phyloP scores from a whole-genome alignment of 2,329 filamentous ascomycete species.

The Penicillium sumatraense region DNA sequence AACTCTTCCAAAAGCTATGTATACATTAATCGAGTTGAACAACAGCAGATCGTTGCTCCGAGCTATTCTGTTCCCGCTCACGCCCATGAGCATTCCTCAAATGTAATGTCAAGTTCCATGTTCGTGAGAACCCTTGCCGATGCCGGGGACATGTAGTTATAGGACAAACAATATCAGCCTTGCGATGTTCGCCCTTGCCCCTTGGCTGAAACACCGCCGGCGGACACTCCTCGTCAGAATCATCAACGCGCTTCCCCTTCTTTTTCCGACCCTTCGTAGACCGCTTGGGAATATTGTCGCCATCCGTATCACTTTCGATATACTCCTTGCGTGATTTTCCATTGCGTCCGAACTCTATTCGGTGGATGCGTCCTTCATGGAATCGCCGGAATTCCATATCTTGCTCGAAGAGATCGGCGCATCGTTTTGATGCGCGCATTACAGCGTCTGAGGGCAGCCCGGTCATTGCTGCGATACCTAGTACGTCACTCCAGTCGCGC shows the following conservation, averaged over 20 bases:
- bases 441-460: constrained; percentile 71
- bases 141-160: constrained; percentile 34
- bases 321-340: neutral
- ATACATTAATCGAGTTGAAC: constrained; percentile 12
- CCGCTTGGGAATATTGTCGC: constrained; percentile 18
- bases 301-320: constrained; percentile 37
- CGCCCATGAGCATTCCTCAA: constrained; percentile 36
- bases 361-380: constrained; percentile 41
- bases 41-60: neutral
- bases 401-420: constrained; percentile 74
- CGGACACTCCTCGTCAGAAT: neutral
- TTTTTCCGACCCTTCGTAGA: neutral
- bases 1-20: no score
- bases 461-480: constrained; percentile 75
- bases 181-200: constrained; percentile 34
- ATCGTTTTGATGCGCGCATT: constrained; percentile 72
- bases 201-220: constrained; percentile 4
- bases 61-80: constrained; percentile 5
- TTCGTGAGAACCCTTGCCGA: constrained; percentile 38
- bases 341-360: constrained; percentile 12
- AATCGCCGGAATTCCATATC: constrained; percentile 68
- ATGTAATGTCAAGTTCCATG: constrained; percentile 44
- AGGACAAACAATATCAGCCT: constrained; percentile 37
- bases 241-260: neutral
- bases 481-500: constrained; percentile 83